Evolutionary conservation across 176 grass and related monocot genomes (phyloP).

Genomic region (Paspalum notatum): DNA sequence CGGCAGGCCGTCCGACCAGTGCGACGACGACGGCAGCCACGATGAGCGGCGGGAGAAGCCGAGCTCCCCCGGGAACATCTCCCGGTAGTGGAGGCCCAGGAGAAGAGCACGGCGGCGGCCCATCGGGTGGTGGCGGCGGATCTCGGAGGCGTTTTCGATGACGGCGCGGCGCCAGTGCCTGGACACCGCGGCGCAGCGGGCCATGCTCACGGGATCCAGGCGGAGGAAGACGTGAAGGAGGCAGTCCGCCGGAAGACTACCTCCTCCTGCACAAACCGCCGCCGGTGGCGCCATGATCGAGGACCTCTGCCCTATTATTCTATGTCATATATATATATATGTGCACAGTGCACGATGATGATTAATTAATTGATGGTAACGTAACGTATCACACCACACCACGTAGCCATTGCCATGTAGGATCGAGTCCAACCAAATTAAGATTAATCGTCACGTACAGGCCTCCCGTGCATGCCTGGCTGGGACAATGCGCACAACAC

Average conservation of each 20-base stretch:
- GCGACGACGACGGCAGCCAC: background rate
- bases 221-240: conserved; percentile 29
- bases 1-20: conserved; percentile 15
- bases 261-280: background rate
- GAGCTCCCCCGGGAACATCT: conserved; percentile 19
- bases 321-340: too few relatives aligned
- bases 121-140: background rate
- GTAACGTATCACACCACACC: too few relatives aligned
- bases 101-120: background rate
- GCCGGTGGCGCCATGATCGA: background rate
- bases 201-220: background rate
- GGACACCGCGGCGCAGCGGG: conserved; percentile 8
- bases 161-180: conserved; percentile 8
- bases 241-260: background rate
- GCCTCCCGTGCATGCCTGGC: too few relatives aligned
- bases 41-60: background rate
- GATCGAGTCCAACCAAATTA: too few relatives aligned
- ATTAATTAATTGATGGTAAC: too few relatives aligned
- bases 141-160: background rate
- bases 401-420: too few relatives aligned
- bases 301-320: too few relatives aligned
- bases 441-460: too few relatives aligned
- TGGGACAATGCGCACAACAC: too few relatives aligned
- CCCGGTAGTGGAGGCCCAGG: background rate
- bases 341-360: too few relatives aligned